phyloP scores from a whole-genome alignment of 2,329 filamentous ascomycete genomes.

The Ophidiomyces ophidiicola region DNA sequence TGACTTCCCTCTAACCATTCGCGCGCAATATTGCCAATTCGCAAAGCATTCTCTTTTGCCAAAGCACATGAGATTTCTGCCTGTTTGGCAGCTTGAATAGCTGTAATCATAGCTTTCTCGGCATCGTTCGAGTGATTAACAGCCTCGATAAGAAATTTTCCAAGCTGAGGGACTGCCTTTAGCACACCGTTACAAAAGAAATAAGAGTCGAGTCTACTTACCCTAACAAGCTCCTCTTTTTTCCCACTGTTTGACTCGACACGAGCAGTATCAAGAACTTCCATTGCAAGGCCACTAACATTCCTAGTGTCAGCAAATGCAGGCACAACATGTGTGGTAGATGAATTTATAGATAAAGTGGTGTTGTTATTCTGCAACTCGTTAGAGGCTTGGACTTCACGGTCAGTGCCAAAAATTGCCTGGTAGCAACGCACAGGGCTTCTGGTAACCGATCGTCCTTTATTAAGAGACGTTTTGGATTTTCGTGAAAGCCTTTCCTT shows the following conservation, averaged over 20 bases:
- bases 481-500: constrained; percentile 6
- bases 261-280: constrained; percentile 15
- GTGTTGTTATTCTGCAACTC: neutral
- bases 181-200: neutral
- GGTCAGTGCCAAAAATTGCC: constrained; percentile 9
- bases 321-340: constrained; percentile 10
- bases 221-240: constrained; percentile 16
- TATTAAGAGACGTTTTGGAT: constrained; percentile 2
- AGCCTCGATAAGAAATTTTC: constrained; percentile 16
- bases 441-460: neutral
- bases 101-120: constrained; percentile 17
- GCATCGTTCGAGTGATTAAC: constrained; percentile 19
- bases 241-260: constrained; percentile 13
- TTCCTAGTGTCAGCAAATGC: constrained; percentile 13
- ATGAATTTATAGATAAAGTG: neutral
- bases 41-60: constrained; percentile 17
- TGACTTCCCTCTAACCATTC: constrained; percentile 1
- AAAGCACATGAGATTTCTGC: constrained; percentile 17
- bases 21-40: constrained; percentile 13
- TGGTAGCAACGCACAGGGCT: constrained; percentile 9
- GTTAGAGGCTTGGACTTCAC: constrained; percentile 3
- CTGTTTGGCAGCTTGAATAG: constrained; percentile 17
- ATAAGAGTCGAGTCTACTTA: constrained; percentile 7
- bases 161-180: constrained; percentile 10
- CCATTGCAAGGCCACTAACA: constrained; percentile 15